phyloP scores from a whole-genome alignment of 805 yeast species.

The Ogataea pignaliae region DNA sequence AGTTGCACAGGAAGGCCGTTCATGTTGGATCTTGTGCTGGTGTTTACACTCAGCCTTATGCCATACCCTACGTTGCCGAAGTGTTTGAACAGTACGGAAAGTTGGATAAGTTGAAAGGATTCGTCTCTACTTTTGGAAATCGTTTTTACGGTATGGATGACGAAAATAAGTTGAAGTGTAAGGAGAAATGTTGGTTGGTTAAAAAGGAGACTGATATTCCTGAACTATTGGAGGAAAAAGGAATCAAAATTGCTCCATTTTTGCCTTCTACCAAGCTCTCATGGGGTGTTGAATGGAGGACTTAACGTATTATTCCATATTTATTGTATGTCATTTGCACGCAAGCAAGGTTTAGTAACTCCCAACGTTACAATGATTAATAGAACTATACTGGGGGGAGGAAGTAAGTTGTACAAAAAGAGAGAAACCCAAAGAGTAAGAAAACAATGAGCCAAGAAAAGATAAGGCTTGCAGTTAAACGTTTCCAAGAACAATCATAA shows the following conservation, averaged over 20 bases:
- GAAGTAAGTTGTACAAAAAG: too few species aligned
- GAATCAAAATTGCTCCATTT: slow-evolving; percentile 73
- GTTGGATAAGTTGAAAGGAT: slow-evolving; percentile 62
- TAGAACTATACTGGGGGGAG: too few species aligned
- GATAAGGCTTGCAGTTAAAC: slow-evolving; percentile 23
- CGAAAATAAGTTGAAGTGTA: slow-evolving; percentile 37
- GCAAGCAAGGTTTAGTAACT: not conserved
- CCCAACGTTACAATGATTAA: too few species aligned
- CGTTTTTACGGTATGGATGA: slow-evolving; percentile 57
- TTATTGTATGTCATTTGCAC: not conserved
- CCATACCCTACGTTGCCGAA: slow-evolving; percentile 79
- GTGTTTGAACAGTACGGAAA: slow-evolving; percentile 66
- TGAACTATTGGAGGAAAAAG: slow-evolving; percentile 43
- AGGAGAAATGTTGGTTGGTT: slow-evolving; percentile 51
- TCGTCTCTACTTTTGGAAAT: slow-evolving; percentile 73
- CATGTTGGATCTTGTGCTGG: slow-evolving; percentile 95
- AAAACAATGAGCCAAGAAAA: not conserved
- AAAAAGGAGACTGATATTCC: slow-evolving; percentile 56
- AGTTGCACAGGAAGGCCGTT: slow-evolving; percentile 69
- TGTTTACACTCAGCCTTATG: slow-evolving; percentile 85
- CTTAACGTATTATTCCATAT: not conserved
- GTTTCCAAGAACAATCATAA: slow-evolving; percentile 46
- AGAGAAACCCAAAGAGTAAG: too few species aligned
- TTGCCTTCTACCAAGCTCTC: slow-evolving; percentile 69
- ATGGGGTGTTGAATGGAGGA: slow-evolving; percentile 73